Base-by-base conservation (phyloP, 371 early-diverging fungal species). In the Mortierella sp. region DNA sequence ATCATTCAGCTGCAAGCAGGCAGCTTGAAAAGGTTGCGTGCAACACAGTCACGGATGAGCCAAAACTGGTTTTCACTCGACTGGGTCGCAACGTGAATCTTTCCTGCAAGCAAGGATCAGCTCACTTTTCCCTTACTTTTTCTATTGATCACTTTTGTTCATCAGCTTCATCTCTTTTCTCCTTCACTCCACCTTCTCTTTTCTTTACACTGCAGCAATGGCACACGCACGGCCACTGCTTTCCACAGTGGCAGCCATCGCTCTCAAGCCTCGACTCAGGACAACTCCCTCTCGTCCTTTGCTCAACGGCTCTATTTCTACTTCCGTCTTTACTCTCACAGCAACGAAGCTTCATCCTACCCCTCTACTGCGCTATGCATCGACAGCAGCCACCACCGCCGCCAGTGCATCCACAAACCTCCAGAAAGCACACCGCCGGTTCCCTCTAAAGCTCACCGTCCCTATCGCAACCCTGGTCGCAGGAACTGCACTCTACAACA, bases 401-500 rank as follows among this genome's bases (percentile, higher is more conserved):
- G 43, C 43, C 3, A 5, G 5, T 31, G 16, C 61, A 5, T 8
- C 61, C 1, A 19, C 64, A 1, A 3, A 34, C 64, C 24, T 64
- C 21, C 64, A 21, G 19, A 8, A 53, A 24, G 5, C 28, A 28
- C 59, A 13, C 13, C 48, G 64, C 2, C 19, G 64, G 21, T 64
- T 64, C 37, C 64, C 64, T 64, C 37, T 64, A 3, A 64, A 64
- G 40, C 40, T 64, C 14, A 64, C 64, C 40, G 37, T 64, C 64
- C 64, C 64, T 31, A 19, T 64, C 2, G 64, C 24, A 8, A 21
- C 79, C 5, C 40, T 85, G 16, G 78, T 82, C 11, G 88, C 88
- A 5, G 90, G 89, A 9, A 79, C 89, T 0, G 34, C 86, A 8
- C 78, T 91, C 6, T 92, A 90, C 64, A 80, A 90, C 28, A 84